These are phyloP conservation scores for Sanghuangporus weigelae DNA, from an alignment of 1,284 basidiomycete species.

Conservation along the genomic window DNA sequence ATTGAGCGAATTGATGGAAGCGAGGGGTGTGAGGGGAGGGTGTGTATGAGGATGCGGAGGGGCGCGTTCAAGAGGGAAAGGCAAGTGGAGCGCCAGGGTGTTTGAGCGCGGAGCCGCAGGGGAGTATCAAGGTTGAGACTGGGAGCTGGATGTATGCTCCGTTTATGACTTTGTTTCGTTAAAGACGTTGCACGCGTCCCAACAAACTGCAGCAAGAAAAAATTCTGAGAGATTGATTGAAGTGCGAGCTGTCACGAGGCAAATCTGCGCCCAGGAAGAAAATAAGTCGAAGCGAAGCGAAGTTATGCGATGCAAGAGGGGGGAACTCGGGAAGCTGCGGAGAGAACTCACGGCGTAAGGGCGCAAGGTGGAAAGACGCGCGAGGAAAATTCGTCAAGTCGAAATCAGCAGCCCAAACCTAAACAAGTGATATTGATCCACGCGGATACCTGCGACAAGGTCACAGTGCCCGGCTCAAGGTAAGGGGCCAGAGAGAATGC, in stretches of 20 bases:
- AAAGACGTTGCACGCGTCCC: too few species aligned
- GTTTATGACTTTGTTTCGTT: not conserved
- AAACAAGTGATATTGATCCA: not conserved
- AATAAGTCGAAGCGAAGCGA: too few species aligned
- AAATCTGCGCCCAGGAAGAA: too few species aligned
- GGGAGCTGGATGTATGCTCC: not conserved
- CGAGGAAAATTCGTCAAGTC: not conserved
- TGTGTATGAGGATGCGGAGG: not conserved
- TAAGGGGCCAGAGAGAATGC: not conserved
- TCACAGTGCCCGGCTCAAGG: too few species aligned
- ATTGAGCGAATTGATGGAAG: not conserved
- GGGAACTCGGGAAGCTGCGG: not conserved
- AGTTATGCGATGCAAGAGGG: too few species aligned
- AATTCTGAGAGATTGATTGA: not conserved
- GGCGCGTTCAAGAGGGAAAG: not conserved
- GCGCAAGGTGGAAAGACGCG: not conserved
- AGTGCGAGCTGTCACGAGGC: too few species aligned
- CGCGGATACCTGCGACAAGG: not conserved
- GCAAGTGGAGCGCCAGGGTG: conserved; percentile 2
- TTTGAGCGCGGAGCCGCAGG: not conserved
- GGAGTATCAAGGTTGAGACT: not conserved
- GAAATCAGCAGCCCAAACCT: not conserved
- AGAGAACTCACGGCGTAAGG: not conserved
- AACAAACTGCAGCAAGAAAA: not conserved
- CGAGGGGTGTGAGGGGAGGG: not conserved